These are phyloP conservation scores for Daldinia caldariorum DNA, from an alignment of 495 filamentous ascomycete genomes.

Conservation along the genomic window DNA sequence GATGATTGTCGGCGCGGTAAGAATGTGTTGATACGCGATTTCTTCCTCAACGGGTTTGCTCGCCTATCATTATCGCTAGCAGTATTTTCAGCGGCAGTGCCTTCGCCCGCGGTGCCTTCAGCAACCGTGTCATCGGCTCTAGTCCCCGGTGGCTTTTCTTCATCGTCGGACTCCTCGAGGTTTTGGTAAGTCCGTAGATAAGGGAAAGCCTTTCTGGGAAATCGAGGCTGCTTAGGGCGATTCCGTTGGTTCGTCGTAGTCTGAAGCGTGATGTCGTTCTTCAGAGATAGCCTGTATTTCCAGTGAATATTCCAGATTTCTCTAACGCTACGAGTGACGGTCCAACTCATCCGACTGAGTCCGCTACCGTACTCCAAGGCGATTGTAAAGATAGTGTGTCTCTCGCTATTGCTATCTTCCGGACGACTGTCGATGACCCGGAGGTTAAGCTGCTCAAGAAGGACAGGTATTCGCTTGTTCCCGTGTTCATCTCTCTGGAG, in stretches of 20 bases:
- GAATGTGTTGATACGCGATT: constrained; percentile 69
- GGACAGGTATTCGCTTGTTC: constrained; percentile 90
- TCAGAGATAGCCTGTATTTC: constrained; percentile 85
- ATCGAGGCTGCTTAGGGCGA: constrained; percentile 82
- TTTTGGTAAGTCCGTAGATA: constrained; percentile 86
- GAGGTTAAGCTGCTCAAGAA: constrained; percentile 94
- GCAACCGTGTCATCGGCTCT: constrained; percentile 58
- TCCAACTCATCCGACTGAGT: constrained; percentile 96
- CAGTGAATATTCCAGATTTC: constrained; percentile 94
- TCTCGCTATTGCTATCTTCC: constrained; percentile 70
- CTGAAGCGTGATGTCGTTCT: constrained; percentile 78
- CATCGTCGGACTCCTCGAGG: constrained; percentile 81
- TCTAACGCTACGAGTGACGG: constrained; percentile 82
- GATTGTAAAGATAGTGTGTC: constrained; percentile 88
- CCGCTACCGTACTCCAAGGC: constrained; percentile 97
- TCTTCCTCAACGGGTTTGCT: constrained; percentile 63
- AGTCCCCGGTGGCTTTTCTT: constrained; percentile 69
- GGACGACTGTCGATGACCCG: constrained; percentile 79
- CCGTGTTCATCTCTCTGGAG: constrained; percentile 97
- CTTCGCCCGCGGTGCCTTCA: constrained; percentile 60
- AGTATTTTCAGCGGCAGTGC: constrained; percentile 53
- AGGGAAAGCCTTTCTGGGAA: constrained; percentile 90
- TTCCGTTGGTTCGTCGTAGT: constrained; percentile 50
- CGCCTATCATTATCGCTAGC: constrained; percentile 54
- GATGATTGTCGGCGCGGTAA: constrained; percentile 59